Conservation (phyloP, 257 asterid genomes). For the Verbascum thapsus region DNA sequence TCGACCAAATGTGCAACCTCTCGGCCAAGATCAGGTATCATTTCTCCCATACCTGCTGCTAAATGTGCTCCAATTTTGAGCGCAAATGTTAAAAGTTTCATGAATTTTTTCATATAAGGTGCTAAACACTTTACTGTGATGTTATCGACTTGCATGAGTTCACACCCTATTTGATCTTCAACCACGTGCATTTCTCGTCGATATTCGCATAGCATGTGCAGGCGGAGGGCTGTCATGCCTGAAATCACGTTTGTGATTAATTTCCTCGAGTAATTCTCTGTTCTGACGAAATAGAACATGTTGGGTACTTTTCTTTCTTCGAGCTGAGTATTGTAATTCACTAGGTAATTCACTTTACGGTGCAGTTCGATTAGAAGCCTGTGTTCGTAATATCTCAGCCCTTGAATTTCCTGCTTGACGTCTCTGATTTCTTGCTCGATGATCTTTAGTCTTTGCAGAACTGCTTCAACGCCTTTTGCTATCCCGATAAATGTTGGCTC, state of each 20-base stretch:
- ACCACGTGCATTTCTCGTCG: conserved; percentile 84
- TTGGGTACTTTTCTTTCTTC: conserved; percentile 86
- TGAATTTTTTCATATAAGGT: conserved; percentile 70
- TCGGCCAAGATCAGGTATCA: conserved; percentile 88
- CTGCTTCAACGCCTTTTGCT: conserved; percentile 84
- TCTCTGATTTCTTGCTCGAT: conserved; percentile 88
- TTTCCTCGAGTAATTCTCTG: conserved; percentile 80
- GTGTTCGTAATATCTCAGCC: conserved; percentile 83
- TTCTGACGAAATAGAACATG: conserved; percentile 69
- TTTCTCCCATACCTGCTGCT: conserved; percentile 87
- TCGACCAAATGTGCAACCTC: conserved; percentile 68
- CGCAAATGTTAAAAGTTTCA: conserved; percentile 82
- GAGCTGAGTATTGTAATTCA: conserved; percentile 64
- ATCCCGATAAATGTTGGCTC: conserved; percentile 78
- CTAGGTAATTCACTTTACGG: conserved; percentile 72
- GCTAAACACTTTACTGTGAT: conserved; percentile 64
- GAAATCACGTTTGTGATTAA: conserved; percentile 69
- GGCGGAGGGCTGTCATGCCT: conserved; percentile 73
- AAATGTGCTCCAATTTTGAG: conserved; percentile 90
- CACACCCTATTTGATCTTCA: conserved; percentile 81
- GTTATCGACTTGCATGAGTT: conserved; percentile 81
- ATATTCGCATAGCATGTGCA: conserved; percentile 81
- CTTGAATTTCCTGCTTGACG: conserved; percentile 82
- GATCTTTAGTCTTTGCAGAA: conserved; percentile 75
- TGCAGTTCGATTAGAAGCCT: conserved; percentile 66